phyloP scores from a whole-genome alignment of 208 protist species.

The Acanthamoeba divionensis region DNA sequence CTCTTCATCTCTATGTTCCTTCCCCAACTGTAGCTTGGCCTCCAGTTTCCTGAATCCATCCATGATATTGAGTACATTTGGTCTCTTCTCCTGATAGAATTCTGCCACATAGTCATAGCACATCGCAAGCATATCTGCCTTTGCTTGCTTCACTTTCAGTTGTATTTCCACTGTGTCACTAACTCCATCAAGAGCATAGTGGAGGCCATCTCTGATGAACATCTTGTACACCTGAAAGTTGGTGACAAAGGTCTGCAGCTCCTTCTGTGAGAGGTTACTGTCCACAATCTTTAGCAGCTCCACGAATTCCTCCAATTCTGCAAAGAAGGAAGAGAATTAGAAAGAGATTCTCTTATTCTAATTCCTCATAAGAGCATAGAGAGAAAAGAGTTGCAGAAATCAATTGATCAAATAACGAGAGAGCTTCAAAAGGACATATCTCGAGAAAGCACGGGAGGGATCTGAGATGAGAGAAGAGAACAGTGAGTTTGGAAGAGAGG shows the following conservation, averaged over 20 bases:
- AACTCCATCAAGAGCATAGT: constrained; percentile 12
- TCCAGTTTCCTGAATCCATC: no score
- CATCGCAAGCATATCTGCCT: not conserved
- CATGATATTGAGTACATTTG: no score
- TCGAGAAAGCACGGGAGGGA: no score
- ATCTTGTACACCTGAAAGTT: constrained; percentile 25
- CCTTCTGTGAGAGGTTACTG: not conserved
- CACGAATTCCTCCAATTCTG: not conserved
- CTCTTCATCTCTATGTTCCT: no score
- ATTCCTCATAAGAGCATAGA: no score
- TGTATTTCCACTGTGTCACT: not conserved
- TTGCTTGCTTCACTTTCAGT: not conserved
- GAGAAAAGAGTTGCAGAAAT: no score
- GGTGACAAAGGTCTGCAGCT: not conserved
- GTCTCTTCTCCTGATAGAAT: not conserved
- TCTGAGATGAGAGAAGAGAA: no score
- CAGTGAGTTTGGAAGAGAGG: no score
- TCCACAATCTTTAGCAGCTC: not conserved
- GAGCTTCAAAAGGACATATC: no score
- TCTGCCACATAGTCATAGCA: not conserved
- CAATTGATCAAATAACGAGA: no score
- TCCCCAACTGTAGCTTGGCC: no score
- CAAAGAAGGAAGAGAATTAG: not conserved
- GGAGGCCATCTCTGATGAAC: constrained; percentile 16
- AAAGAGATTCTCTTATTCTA: no score